These are phyloP conservation scores for Syncephalis plumigaleata DNA, from an alignment of 371 early-diverging fungal genomes.

Conservation along the genomic window DNA sequence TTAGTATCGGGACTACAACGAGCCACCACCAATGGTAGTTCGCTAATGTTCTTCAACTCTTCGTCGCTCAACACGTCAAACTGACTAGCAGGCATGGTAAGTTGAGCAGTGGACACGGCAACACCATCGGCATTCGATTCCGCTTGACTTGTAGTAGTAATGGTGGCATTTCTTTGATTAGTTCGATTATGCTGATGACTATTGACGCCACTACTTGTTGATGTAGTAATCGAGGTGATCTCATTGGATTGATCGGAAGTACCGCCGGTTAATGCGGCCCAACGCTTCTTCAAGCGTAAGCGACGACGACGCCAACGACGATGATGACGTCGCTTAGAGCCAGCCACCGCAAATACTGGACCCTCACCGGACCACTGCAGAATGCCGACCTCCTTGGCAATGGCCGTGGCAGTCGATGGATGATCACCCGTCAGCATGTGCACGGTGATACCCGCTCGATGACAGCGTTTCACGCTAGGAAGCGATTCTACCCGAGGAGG, in stretches of 20 bases:
- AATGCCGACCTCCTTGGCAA: constrained; percentile 83
- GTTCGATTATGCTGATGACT: too few relatives aligned
- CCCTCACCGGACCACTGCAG: constrained; percentile 27
- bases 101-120: constrained; percentile 12
- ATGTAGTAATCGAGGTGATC: too few relatives aligned
- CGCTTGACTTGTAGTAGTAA: too few relatives aligned
- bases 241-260: too few relatives aligned
- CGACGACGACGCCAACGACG: too few relatives aligned
- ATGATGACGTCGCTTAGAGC: too few relatives aligned
- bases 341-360: neutral
- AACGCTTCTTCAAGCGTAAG: too few relatives aligned
- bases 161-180: too few relatives aligned
- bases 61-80: constrained; percentile 72
- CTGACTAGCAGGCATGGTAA: constrained; percentile 71
- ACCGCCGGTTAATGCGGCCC: too few relatives aligned
- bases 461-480: constrained; percentile 67
- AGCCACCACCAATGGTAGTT: constrained; percentile 84
- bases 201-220: too few relatives aligned
- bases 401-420: constrained; percentile 80
- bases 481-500: constrained; percentile 69
- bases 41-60: constrained; percentile 48
- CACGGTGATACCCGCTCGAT: constrained; percentile 81
- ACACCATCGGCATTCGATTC: too few relatives aligned
- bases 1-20: constrained; percentile 91
- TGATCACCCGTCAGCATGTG: constrained; percentile 95